Base-by-base conservation (phyloP, 345 rosid genomes). In the Arabidopsis thaliana region DNA sequence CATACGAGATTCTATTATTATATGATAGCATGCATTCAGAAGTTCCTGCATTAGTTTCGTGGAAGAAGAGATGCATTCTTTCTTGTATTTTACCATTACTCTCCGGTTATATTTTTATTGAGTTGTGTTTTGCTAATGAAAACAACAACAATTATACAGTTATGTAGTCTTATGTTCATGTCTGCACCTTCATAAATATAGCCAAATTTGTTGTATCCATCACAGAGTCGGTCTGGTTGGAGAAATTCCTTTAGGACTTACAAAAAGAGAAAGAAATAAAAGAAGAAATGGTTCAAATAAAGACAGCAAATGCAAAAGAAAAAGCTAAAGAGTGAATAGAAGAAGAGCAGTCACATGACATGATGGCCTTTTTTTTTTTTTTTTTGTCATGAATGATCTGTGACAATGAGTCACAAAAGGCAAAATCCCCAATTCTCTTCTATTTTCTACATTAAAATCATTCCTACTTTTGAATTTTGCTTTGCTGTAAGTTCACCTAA, bases 321-420 rank as follows among this genome's bases (percentile, higher is more conserved):
- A 64, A 71, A 63, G 75, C 50, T 61, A 70, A 55, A 64, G 71
- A 77, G 80, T 77, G 66, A 70, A 69, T 28, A 63, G 9, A 34
- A 52, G 36, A 62, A 62, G 52, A 63, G 59, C 28, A 37, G 75
- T 76, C 76, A 77, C 80, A 64, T 77, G 80, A 77, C 80, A 64
- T 77, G 80, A 62, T 71, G 66, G 36, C 20, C 20, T 20, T 42
- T 64, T 45, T 68, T 75, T 68, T 59, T 16, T 32, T 37, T 60
- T 44, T 67, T 76, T 56, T 55, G 65, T 71, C 71, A 71, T 64
- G 80, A 63, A 77, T 77, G 76, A 63, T 68, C 59, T 77, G 72
- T 77, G 76, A 77, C 66, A 64, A 46, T 60, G 80, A 77, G 61
- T 64, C 76, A 71, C 72, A 63, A 70, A 70, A 70, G 55, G 46